Percentiles rank a stretch among this genome's conserved stretches.
These are phyloP conservation scores for Eucalyptus urophylla DNA, from an alignment of 345 rosid genomes.

Conservation along the genomic window DNA sequence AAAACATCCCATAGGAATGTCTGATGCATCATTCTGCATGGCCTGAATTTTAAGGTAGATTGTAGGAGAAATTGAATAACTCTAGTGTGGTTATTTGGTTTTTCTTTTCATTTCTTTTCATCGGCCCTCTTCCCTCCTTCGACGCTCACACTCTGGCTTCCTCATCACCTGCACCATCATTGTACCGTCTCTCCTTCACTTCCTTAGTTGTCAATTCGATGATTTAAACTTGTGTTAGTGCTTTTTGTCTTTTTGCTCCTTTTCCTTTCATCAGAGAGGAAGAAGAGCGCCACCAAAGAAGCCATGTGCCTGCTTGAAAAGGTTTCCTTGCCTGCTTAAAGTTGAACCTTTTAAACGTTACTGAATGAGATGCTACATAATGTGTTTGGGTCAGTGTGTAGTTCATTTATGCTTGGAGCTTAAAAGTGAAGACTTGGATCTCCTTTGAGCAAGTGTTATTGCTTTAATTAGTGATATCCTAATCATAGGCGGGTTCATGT, in stretches of 20 bases:
- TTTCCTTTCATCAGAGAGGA: conserved; percentile 17
- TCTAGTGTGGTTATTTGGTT: too few species aligned
- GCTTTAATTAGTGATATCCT: background rate
- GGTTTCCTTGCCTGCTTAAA: conserved; percentile 8
- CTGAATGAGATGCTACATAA: background rate
- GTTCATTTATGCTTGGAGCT: background rate
- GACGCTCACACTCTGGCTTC: conserved; percentile 69
- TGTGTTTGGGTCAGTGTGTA: background rate
- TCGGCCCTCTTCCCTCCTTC: conserved; percentile 53
- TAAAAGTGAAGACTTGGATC: background rate
- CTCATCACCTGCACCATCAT: conserved; percentile 76
- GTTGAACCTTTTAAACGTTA: background rate
- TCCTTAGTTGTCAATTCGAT: background rate
- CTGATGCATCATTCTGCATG: too few species aligned
- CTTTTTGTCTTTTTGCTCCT: too few species aligned
- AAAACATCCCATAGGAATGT: too few species aligned
- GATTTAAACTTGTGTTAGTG: too few species aligned
- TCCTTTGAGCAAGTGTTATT: background rate
- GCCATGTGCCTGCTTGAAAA: conserved; percentile 64
- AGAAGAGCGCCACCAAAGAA: conserved; percentile 85
- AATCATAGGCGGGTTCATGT: background rate
- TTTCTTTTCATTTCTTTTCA: too few species aligned
- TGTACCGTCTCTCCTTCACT: background rate
- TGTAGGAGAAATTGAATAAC: too few species aligned
- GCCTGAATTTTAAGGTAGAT: too few species aligned